These are phyloP conservation scores for Leucoagaricus sp. DNA, from an alignment of 1,284 basidiomycete genomes.

Conservation along the genomic window DNA sequence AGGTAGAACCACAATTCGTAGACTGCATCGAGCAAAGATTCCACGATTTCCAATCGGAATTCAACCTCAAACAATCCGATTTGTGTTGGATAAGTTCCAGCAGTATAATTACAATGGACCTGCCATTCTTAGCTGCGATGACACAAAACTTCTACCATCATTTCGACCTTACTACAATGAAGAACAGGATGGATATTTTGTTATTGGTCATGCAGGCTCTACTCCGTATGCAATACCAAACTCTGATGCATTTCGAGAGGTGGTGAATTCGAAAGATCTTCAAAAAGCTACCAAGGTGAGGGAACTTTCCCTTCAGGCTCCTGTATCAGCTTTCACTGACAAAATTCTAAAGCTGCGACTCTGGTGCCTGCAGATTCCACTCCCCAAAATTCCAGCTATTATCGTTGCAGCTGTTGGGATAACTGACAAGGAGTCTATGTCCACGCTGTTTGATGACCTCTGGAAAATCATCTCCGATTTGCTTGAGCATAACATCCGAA, in stretches of 20 bases:
- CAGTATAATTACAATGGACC: neutral
- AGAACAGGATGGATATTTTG: conserved; percentile 17
- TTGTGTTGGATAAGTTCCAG: conserved; percentile 21
- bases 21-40: conserved; percentile 13
- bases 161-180: conserved; percentile 28
- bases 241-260: conserved; percentile 14
- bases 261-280: too few relatives aligned
- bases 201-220: conserved; percentile 18
- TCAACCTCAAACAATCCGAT: conserved; percentile 20
- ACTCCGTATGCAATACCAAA: conserved; percentile 18
- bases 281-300: too few relatives aligned
- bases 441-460: neutral
- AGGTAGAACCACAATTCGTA: too few relatives aligned
- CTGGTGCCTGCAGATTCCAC: conserved; percentile 20
- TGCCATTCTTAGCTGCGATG: conserved; percentile 29
- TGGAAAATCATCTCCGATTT: conserved; percentile 18
- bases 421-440: conserved; percentile 6
- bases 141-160: conserved; percentile 32
- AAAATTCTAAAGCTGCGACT: too few relatives aligned
- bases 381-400: conserved; percentile 17
- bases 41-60: conserved; percentile 25
- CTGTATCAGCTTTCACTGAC: too few relatives aligned
- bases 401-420: conserved; percentile 23
- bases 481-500: conserved; percentile 12
- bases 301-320: too few relatives aligned